These are phyloP conservation scores for Ceratobasidium sp. DNA, from an alignment of 1,284 basidiomycete genomes.

Conservation along the genomic window DNA sequence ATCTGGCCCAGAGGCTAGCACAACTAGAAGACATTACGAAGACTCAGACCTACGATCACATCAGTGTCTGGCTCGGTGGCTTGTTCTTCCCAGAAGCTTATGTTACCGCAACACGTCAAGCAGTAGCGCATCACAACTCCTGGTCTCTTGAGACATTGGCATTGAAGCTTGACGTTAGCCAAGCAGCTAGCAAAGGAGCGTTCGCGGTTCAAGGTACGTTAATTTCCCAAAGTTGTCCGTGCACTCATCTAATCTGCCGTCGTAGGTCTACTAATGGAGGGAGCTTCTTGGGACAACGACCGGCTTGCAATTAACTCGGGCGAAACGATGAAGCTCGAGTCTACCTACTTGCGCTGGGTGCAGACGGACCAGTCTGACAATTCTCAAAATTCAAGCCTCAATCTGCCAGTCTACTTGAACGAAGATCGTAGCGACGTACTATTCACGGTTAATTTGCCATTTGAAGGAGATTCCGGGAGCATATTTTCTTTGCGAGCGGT, in stretches of 20 bases:
- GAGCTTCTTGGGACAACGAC: conserved; percentile 77
- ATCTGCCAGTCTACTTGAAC: conserved; percentile 92
- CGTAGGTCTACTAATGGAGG: conserved; percentile 85
- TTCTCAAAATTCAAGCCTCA: conserved; percentile 60
- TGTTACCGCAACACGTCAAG: conserved; percentile 92
- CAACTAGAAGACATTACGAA: conserved; percentile 83
- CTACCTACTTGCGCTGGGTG: conserved; percentile 89
- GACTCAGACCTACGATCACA: conserved; percentile 71
- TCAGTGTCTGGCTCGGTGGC: conserved; percentile 90
- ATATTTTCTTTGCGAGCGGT: conserved; percentile 82
- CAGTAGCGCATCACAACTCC: conserved; percentile 87
- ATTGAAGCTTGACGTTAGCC: conserved; percentile 81
- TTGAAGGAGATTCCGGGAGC: conserved; percentile 70
- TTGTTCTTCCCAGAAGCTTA: conserved; percentile 96
- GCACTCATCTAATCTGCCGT: conserved; percentile 51
- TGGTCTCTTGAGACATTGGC: conserved; percentile 92
- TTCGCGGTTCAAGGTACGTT: conserved; percentile 41
- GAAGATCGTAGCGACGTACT: conserved; percentile 88
- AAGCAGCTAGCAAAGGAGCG: conserved; percentile 55
- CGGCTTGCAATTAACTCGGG: conserved; percentile 84
- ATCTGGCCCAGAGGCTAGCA: conserved; percentile 77
- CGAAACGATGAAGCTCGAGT: conserved; percentile 74
- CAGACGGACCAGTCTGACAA: conserved; percentile 57
- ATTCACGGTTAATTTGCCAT: conserved; percentile 85
- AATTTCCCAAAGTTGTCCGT: background rate